Evolutionary conservation across 306 rosid genomes (phyloP), one percentile per base, ranked within the genome.

Genomic region (Cicer arietinum): DNA sequence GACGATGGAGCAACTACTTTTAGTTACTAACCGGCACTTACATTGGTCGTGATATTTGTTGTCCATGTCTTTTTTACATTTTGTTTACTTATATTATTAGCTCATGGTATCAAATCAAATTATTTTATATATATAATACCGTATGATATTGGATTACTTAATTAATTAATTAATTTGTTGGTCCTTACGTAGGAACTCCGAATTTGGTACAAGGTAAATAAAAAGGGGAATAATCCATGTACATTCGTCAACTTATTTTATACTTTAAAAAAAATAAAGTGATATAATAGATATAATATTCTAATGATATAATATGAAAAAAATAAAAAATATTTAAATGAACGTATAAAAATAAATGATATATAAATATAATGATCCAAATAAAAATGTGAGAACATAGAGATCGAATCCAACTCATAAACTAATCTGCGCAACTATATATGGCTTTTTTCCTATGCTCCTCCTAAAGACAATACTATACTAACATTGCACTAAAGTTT

Each of bases 1-100:
- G 87, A 76, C 76, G 90, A 89, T 86, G 77, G 82, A 76, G 65
- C 85, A 87, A 87, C 94, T 76, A 84, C 91, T 85, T 82, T 82
- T 85, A 79, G 88, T 84, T 87, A 84, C 91, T 84, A 80, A 87
- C 90, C 88, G 72, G 84, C 87, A 79, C 82, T 81, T 75, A 71
- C 69, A 52, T 48, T 75, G 81, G 67, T 81, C 81, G 47, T 50
- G 4, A 73, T 63, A 43, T 80, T 80, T 80, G 7, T 67, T 87
- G 58, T 64, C 79, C 57, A 73, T 74, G 13, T 70, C 69, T 50
- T 68, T 43, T 69, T 25, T 56, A 22, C 48, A 72, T 69, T 62
- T 78, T 40, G 9, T 25, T 65, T 10, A 6, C 6, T 12, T 40
- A 30, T 50, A 5, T 71, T 30, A 30, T 8, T 51, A 63, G 6